Evolutionary conservation across 805 yeast species (phyloP).

Genomic region (Candida maltosa): DNA sequence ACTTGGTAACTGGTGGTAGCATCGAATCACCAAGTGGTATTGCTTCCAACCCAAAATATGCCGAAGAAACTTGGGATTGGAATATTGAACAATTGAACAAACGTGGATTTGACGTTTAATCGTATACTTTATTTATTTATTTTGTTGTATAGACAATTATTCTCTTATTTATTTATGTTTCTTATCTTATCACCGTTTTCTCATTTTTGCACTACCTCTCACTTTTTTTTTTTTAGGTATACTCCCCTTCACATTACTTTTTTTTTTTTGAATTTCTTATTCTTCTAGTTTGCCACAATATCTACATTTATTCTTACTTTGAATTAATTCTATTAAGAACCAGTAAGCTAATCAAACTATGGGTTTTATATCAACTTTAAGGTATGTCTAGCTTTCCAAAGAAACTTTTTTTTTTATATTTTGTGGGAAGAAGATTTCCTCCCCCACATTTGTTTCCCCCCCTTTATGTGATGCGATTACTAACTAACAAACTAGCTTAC

Average conservation of each 20-base stretch:
- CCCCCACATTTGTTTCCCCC: neutral
- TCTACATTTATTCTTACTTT: too few species aligned
- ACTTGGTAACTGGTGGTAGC: conserved; percentile 30
- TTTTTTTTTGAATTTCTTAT: too few species aligned
- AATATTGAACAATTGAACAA: conserved; percentile 18
- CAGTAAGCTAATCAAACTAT: conserved; percentile 3
- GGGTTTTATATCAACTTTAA: conserved; percentile 17
- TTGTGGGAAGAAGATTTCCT: too few species aligned
- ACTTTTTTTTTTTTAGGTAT: neutral
- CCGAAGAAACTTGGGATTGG: conserved; percentile 27
- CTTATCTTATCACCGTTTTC: neutral
- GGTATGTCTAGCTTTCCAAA: conserved; percentile 11
- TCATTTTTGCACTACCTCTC: neutral
- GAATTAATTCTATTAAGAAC: too few species aligned
- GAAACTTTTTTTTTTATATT: too few species aligned
- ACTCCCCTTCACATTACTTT: too few species aligned
- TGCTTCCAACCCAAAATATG: conserved; percentile 19
- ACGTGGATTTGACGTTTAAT: conserved; percentile 11
- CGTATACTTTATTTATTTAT: too few species aligned
- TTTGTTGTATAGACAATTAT: neutral
- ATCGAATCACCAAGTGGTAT: conserved; percentile 17
- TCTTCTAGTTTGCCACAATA: conserved; percentile 1
- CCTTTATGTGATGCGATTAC: conserved; percentile 2
- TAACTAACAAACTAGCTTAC: conserved; percentile 17
- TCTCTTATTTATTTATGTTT: too few species aligned